Base-by-base conservation (phyloP, 2,329 filamentous ascomycete species). In the Colletotrichum sublineola region DNA sequence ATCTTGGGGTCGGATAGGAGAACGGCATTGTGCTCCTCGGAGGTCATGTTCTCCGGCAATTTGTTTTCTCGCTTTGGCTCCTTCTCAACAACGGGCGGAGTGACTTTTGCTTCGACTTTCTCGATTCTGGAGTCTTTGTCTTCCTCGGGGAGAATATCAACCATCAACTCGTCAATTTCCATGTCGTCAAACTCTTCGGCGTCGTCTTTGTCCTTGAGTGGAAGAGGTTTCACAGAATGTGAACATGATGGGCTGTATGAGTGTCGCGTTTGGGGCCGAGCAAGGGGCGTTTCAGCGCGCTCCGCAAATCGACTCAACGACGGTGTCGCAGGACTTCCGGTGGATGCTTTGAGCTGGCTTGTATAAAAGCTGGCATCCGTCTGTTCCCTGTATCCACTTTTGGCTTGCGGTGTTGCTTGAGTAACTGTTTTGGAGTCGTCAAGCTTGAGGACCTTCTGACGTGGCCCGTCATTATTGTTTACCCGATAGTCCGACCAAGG, bases 1-100 rank as follows among this genome's bases (percentile, higher is more conserved):
- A 97, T 90, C 44, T 91, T 91, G 2, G 96, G 95, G 77, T 98
- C 95, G 2, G 93, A 90, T 4, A 99, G 86, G 1, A 98, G 86
- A 71, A 93, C 85, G 12, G 94, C 93, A 78, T 98, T 99, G 81
- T 98, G 95, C 79, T 98, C 93, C 81, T 99, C 96, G 0, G 96
- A 93, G 0, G 94, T 97, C 84, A 96, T 82, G 0, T 93, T 95
- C 81, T 95, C 82, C 0, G 78, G 75, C 68, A 78, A 79, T 36
- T 73, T 77, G 73, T 15, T 73, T 67, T 65, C 62, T 38, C 36
- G 40, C 44, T 69, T 69, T 11, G 14, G n/a, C 24, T 53, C 67
- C 38, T 71, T 46, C 18, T 38, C 55, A 18, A 18, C 7, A 15
- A 20, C 48, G 1, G 42, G 3, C 3, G 31, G 33, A 29, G 40